Evolutionary conservation across 768 basidiomycete genomes (phyloP).

Genomic region (Leccinum barrowsii): DNA sequence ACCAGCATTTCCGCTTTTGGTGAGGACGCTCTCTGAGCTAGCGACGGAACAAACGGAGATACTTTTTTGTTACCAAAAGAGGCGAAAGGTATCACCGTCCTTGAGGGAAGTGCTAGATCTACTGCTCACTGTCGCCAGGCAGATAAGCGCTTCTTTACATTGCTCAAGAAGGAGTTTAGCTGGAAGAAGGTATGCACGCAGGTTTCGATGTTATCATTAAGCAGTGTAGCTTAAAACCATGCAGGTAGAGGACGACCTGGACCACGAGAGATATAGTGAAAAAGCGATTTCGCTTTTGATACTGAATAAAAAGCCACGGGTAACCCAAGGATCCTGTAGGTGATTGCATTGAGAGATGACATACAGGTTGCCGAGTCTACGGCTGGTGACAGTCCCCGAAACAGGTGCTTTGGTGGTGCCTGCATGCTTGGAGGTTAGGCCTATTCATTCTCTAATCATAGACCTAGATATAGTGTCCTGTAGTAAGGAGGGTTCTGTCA

Average conservation of each 20-base stretch:
- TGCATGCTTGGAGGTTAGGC: not conserved
- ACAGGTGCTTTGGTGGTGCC: not conserved
- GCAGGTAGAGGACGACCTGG: conserved; percentile 64
- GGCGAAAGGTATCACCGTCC: conserved; percentile 65
- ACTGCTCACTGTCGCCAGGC: conserved; percentile 46
- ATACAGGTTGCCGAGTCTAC: not conserved
- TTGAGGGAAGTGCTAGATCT: not conserved
- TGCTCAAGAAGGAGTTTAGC: conserved; percentile 74
- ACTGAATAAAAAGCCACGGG: conserved; percentile 17
- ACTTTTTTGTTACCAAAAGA: conserved; percentile 91
- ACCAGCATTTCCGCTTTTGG: conserved; percentile 85
- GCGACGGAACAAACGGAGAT: conserved; percentile 57
- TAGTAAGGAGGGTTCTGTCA: not conserved
- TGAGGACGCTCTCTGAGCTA: conserved; percentile 71
- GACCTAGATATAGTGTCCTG: conserved; percentile 3
- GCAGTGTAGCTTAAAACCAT: not conserved
- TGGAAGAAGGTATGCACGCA: conserved; percentile 56
- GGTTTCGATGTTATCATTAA: not conserved
- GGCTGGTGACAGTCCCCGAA: not conserved
- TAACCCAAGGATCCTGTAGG: not conserved
- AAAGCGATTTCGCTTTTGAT: conserved; percentile 65
- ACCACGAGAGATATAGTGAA: conserved; percentile 51
- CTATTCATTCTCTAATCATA: conserved; percentile 6
- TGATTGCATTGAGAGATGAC: not conserved
- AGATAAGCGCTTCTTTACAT: conserved; percentile 79